Evolutionary conservation across 306 rosid genomes (phyloP).

Genomic region (Glycine tomentella): DNA sequence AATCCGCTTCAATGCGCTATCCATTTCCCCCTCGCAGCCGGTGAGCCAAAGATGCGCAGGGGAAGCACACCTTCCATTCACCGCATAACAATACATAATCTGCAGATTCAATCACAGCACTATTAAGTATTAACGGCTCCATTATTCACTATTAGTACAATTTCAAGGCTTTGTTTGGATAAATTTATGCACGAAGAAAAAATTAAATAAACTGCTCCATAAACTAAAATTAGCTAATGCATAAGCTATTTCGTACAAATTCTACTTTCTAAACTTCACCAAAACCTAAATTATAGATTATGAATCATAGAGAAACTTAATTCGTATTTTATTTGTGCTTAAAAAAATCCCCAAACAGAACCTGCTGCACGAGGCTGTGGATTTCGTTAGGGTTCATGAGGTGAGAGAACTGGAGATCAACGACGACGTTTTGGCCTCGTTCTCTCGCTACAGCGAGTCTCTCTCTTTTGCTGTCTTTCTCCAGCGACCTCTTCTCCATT

Average conservation of each 20-base stretch:
- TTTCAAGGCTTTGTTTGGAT: neutral
- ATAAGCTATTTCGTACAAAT: neutral
- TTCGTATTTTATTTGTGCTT: too few species aligned
- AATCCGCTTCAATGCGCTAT: slow-evolving; percentile 63
- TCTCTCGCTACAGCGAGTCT: slow-evolving; percentile 61
- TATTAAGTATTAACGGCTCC: neutral
- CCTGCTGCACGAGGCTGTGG: slow-evolving; percentile 92
- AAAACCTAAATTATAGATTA: too few species aligned
- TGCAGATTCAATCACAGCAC: slow-evolving; percentile 51
- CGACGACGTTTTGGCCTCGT: slow-evolving; percentile 76
- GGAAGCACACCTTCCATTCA: slow-evolving; percentile 70
- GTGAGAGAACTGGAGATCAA: slow-evolving; percentile 79
- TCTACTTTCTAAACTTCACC: too few species aligned
- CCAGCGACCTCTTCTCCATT: slow-evolving; percentile 73
- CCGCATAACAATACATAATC: slow-evolving; percentile 92
- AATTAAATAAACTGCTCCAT: neutral
- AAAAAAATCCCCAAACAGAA: slow-evolving; percentile 1
- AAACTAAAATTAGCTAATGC: neutral
- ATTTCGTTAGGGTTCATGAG: slow-evolving; percentile 84
- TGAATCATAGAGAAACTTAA: too few species aligned
- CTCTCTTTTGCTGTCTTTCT: slow-evolving; percentile 63
- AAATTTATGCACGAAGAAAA: neutral
- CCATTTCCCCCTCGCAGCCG: slow-evolving; percentile 84
- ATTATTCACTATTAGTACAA: neutral
- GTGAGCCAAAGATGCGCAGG: slow-evolving; percentile 95